phyloP scores from a whole-genome alignment of 148 eudicot genomes.

The Rhododendron molle region DNA sequence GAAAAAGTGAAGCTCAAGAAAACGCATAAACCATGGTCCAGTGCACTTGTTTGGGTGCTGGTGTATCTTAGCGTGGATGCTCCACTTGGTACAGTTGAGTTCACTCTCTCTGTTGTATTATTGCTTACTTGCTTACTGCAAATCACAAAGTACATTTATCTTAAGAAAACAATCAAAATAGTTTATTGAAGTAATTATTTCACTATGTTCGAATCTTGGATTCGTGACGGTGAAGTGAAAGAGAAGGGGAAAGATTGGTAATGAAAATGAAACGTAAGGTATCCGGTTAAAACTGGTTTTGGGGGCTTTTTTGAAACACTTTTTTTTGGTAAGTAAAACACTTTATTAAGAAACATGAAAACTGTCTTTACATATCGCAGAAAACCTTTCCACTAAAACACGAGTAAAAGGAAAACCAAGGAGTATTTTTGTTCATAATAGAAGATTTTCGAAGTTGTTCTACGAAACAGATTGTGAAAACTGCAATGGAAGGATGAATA shows the following conservation, averaged over 20 bases:
- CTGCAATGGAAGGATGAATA: not conserved
- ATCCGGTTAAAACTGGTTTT: not conserved
- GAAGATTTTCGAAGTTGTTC: not conserved
- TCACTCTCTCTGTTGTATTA: constrained; percentile 38
- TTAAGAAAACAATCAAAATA: not conserved
- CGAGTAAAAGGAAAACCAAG: not conserved
- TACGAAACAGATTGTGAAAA: not conserved
- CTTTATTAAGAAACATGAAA: not conserved
- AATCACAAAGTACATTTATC: constrained; percentile 9
- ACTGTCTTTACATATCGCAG: not conserved
- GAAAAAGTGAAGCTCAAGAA: constrained; percentile 23
- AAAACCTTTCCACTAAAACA: not conserved
- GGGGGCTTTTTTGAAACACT: not conserved
- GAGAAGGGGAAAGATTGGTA: not conserved
- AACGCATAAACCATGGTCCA: constrained; percentile 14
- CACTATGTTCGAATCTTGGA: not conserved
- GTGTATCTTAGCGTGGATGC: constrained; percentile 21
- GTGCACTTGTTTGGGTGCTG: not conserved
- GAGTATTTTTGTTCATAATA: not conserved
- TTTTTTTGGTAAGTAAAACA: too few relatives aligned
- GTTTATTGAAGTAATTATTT: not conserved
- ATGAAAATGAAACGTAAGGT: not conserved
- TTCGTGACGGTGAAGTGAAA: not conserved
- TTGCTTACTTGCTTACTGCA: constrained; percentile 65
- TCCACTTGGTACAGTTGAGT: constrained; percentile 48